These are phyloP conservation scores for Russula compacta DNA, from an alignment of 768 basidiomycete species.

Conservation along the genomic window DNA sequence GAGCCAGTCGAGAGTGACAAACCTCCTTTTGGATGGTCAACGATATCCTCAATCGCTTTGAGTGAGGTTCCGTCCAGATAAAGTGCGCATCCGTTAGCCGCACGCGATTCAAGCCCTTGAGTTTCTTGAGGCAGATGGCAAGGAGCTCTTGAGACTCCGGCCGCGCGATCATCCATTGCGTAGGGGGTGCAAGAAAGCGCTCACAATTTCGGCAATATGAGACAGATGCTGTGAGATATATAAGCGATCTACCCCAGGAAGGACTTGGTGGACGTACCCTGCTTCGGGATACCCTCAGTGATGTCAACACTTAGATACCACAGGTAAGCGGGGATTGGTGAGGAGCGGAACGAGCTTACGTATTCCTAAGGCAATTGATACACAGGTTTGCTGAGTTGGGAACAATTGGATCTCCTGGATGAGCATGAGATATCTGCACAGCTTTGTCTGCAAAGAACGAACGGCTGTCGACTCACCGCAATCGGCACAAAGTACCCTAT, in stretches of 20 bases:
- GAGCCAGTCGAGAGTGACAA: constrained; percentile 19
- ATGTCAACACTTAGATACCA: constrained; percentile 67
- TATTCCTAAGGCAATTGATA: constrained; percentile 80
- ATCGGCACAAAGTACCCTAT: constrained; percentile 82
- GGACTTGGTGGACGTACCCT: constrained; percentile 43
- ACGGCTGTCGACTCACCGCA: constrained; percentile 46
- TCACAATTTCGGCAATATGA: constrained; percentile 96
- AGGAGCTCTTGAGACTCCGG: constrained; percentile 91
- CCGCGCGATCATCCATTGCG: constrained; percentile 74
- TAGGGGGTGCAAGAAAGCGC: constrained; percentile 86
- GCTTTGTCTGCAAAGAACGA: background rate
- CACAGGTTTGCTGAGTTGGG: constrained; percentile 92
- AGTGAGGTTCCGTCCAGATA: constrained; percentile 99
- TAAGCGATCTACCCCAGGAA: background rate
- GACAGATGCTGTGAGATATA: constrained; percentile 53
- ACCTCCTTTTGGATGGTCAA: constrained; percentile 99
- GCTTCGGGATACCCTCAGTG: constrained; percentile 95
- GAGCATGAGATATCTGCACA: background rate
- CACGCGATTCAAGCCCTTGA: constrained; percentile 90
- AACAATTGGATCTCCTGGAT: constrained; percentile 69
- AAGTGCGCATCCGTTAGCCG: constrained; percentile 97
- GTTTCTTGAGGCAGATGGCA: constrained; percentile 88
- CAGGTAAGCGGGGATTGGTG: background rate
- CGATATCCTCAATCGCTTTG: constrained; percentile 84
- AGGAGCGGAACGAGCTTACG: constrained; percentile 36